phyloP scores from a whole-genome alignment of 192 early-diverging fungal genomes.

The Backusella tuberculispora region DNA sequence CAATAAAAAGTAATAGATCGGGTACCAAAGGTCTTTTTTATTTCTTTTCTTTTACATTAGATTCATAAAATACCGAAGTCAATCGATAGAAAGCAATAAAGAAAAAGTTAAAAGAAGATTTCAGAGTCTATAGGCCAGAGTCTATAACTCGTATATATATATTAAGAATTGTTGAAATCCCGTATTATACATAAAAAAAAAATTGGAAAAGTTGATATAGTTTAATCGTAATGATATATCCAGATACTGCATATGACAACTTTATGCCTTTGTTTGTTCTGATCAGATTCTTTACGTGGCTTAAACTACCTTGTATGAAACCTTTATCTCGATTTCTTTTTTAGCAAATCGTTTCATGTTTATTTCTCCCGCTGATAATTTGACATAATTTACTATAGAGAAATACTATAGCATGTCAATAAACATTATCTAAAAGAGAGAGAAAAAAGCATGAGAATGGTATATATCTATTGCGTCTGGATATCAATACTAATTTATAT shows the following conservation, averaged over 20 bases:
- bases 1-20: no score
- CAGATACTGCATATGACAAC: neutral
- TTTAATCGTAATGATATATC: neutral
- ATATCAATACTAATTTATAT: no score
- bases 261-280: neutral
- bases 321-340: neutral
- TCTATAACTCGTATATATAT: no score
- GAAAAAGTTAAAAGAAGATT: no score
- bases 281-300: neutral
- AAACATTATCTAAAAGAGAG: neutral
- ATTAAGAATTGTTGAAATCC: no score
- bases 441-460: neutral
- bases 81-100: no score
- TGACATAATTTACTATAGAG: neutral
- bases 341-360: neutral
- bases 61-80: no score
- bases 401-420: neutral
- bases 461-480: no score
- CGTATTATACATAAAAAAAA: neutral
- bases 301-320: neutral
- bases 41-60: no score
- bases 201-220: neutral
- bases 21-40: no score
- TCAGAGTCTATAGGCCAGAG: no score
- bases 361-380: neutral